These are phyloP conservation scores for Peniophora sp. DNA, from an alignment of 1,284 basidiomycete genomes.

Conservation along the genomic window DNA sequence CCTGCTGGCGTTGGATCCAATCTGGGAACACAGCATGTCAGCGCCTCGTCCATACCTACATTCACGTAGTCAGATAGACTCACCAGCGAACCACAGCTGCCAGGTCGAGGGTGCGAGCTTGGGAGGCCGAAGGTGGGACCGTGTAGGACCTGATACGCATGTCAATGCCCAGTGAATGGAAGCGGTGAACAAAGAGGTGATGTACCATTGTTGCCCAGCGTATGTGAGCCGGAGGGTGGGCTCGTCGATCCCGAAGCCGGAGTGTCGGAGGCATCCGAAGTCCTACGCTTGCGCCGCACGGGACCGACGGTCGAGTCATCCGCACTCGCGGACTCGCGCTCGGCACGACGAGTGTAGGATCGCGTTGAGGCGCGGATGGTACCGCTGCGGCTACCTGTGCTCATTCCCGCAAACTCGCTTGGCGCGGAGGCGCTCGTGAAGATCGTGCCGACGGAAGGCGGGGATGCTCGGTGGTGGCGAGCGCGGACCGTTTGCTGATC, in stretches of 20 bases:
- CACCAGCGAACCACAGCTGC: conserved; percentile 89
- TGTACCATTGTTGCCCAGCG: conserved; percentile 13
- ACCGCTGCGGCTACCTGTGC: no score
- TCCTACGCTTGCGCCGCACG: conserved; percentile 27
- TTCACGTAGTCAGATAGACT: neutral
- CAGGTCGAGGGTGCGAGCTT: conserved; percentile 92
- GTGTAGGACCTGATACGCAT: neutral
- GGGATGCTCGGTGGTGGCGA: conserved; percentile 7
- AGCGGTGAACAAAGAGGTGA: no score
- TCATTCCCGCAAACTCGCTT: neutral
- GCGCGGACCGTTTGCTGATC: conserved; percentile 15
- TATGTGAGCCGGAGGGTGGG: conserved; percentile 46
- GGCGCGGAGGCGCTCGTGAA: conserved; percentile 4
- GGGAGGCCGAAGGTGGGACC: conserved; percentile 75
- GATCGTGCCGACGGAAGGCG: conserved; percentile 7
- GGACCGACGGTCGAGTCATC: neutral
- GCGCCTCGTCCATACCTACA: neutral
- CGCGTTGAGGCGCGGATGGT: neutral
- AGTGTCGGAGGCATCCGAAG: conserved; percentile 6
- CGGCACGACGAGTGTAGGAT: neutral
- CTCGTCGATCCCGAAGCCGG: conserved; percentile 73
- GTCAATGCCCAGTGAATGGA: no score
- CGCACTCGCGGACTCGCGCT: neutral
- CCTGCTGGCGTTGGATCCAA: conserved; percentile 88
- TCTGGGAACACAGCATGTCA: conserved; percentile 31